Conservation (phyloP, 2,329 filamentous ascomycete genomes). For the Mycosphaerelloides madeirae region DNA sequence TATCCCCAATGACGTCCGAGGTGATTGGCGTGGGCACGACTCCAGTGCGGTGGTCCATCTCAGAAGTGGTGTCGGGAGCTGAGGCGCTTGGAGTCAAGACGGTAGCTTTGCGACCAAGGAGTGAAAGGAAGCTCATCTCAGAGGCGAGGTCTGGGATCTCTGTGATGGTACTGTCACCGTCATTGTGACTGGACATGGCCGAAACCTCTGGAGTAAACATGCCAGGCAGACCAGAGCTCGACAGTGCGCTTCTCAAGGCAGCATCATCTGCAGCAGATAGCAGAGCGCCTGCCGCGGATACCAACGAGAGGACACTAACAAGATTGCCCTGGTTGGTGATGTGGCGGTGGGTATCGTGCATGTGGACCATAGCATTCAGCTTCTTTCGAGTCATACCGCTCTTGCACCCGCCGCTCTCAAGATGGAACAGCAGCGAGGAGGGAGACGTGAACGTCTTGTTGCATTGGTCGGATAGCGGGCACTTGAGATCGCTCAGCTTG, state of each 20-base stretch:
- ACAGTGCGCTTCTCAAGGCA: neutral
- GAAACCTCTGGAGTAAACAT: neutral
- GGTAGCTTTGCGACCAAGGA: neutral
- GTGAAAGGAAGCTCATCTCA: neutral
- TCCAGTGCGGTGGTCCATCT: too few species aligned
- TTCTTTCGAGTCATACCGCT: conserved; percentile 16
- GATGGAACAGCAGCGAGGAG: conserved; percentile 14
- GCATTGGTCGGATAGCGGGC: conserved; percentile 12
- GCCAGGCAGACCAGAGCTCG: neutral
- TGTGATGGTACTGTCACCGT: too few species aligned
- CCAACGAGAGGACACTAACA: neutral
- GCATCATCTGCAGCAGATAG: neutral
- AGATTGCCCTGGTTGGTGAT: conserved; percentile 9
- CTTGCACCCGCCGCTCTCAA: conserved; percentile 16
- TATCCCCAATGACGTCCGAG: too few species aligned
- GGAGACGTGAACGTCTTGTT: conserved; percentile 8
- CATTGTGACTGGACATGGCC: too few species aligned
- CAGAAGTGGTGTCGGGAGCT: too few species aligned
- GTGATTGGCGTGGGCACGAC: too few species aligned
- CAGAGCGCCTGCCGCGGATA: neutral
- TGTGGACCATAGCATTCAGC: conserved; percentile 12
- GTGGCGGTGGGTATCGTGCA: conserved; percentile 11
- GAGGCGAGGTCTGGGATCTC: neutral
- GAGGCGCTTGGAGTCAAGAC: neutral
- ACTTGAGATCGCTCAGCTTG: conserved; percentile 10